Percentiles rank a stretch among this genome's conserved stretches.
Conservation (phyloP, 2,329 filamentous ascomycete species). For the Myriosclerotinia curreyana region DNA sequence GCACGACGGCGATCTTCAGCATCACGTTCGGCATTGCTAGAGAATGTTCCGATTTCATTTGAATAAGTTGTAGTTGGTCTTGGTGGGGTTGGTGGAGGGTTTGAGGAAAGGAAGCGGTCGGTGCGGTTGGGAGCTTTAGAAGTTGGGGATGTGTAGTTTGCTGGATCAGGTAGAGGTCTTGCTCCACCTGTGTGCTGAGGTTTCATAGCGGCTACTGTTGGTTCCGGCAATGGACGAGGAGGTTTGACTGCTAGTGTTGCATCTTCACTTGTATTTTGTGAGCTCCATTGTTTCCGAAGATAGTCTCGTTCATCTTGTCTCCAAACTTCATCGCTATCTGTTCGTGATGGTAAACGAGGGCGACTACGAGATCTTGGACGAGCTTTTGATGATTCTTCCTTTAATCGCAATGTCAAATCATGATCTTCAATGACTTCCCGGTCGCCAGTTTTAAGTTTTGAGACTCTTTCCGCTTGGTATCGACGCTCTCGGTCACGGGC, state of each 20-base stretch:
- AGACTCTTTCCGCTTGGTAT: slow-evolving; percentile 60
- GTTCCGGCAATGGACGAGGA: slow-evolving; percentile 38
- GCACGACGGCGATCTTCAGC: slow-evolving; percentile 49
- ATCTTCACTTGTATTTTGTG: slow-evolving; percentile 28
- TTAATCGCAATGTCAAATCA: slow-evolving; percentile 34
- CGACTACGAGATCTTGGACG: slow-evolving; percentile 33
- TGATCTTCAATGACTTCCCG: slow-evolving; percentile 35
- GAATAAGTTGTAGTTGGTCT: slow-evolving; percentile 43
- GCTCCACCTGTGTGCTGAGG: slow-evolving; percentile 38
- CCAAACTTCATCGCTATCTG: slow-evolving; percentile 46
- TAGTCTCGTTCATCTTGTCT: slow-evolving; percentile 51
- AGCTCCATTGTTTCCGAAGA: slow-evolving; percentile 45
- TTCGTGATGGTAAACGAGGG: slow-evolving; percentile 33
- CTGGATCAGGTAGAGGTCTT: slow-evolving; percentile 42
- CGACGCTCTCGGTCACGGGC: slow-evolving; percentile 64
- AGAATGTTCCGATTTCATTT: slow-evolving; percentile 42
- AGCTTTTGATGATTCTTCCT: slow-evolving; percentile 33
- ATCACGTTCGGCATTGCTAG: slow-evolving; percentile 47
- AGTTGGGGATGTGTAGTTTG: slow-evolving; percentile 34
- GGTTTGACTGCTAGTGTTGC: slow-evolving; percentile 31
- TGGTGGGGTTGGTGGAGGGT: slow-evolving; percentile 44
- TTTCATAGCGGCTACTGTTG: slow-evolving; percentile 30
- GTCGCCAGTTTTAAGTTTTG: slow-evolving; percentile 39
- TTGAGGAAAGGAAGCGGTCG: slow-evolving; percentile 49
- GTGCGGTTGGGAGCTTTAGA: slow-evolving; percentile 43